phyloP scores from a whole-genome alignment of 805 yeast genomes.

The Ascoidea rubescens region DNA sequence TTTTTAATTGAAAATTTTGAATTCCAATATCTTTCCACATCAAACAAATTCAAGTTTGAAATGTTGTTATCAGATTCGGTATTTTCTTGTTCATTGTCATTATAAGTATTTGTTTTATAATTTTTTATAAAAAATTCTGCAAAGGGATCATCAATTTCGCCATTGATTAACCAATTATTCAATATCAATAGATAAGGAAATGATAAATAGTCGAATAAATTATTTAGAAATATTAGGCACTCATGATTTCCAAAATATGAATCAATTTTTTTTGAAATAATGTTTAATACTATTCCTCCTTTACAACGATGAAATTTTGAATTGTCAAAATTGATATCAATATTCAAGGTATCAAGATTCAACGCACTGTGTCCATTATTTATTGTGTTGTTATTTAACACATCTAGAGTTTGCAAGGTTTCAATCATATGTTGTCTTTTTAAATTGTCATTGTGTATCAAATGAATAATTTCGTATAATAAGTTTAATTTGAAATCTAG shows the following conservation, averaged over 20 bases:
- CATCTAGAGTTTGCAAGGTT: conserved; percentile 13
- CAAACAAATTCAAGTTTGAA: conserved; percentile 24
- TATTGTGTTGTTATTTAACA: conserved; percentile 12
- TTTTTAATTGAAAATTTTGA: conserved; percentile 59
- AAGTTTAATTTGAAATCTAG: conserved; percentile 31
- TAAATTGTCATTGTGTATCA: conserved; percentile 33
- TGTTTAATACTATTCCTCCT: conserved; percentile 63
- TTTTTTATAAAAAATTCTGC: conserved; percentile 69
- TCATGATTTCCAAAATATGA: conserved; percentile 51
- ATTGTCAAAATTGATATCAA: conserved; percentile 40
- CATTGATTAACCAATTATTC: conserved; percentile 67
- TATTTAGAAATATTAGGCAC: conserved; percentile 35
- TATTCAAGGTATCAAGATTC: conserved; percentile 16
- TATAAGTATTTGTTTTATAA: conserved; percentile 11
- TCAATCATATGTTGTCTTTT: conserved; percentile 20
- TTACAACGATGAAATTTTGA: conserved; percentile 41
- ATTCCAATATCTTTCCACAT: conserved; percentile 50
- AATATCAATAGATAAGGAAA: conserved; percentile 51
- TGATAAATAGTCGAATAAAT: conserved; percentile 45
- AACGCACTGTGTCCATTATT: conserved; percentile 21
- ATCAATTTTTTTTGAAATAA: conserved; percentile 44
- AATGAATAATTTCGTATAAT: conserved; percentile 40
- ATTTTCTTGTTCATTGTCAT: conserved; percentile 12
- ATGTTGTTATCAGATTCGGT: conserved; percentile 19
- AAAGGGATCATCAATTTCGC: conserved; percentile 63